phyloP scores from a whole-genome alignment of 2,329 filamentous ascomycete genomes.

The Graphilbum sp. region DNA sequence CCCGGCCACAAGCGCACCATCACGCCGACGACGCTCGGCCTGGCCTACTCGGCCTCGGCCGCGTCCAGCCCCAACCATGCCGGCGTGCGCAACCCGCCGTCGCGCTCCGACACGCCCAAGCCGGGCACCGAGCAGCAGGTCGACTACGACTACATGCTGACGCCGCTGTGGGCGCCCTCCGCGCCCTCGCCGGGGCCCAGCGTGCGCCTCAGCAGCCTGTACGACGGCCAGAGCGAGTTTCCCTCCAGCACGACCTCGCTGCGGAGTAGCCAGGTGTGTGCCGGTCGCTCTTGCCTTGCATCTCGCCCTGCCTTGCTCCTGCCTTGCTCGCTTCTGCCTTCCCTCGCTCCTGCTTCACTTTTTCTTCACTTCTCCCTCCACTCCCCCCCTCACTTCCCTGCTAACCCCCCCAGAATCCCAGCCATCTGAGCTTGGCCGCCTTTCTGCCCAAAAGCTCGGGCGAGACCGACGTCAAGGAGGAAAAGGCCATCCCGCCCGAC shows the following conservation, averaged over 20 bases:
- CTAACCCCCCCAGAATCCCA: constrained; percentile 19
- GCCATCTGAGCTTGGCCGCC: constrained; percentile 24
- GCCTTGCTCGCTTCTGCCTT: too few species aligned
- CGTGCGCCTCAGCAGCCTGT: constrained; percentile 7
- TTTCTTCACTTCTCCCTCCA: too few species aligned
- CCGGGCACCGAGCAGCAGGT: constrained; percentile 5
- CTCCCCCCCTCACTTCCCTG: not conserved
- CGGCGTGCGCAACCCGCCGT: not conserved
- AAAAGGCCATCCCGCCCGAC: constrained; percentile 17
- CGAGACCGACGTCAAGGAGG: constrained; percentile 9
- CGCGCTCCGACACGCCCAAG: constrained; percentile 4
- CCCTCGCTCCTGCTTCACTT: too few species aligned
- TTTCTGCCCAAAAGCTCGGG: constrained; percentile 19
- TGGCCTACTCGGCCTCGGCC: constrained; percentile 2
- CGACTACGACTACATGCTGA: constrained; percentile 5
- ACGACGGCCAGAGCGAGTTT: constrained; percentile 6
- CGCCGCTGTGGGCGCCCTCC: constrained; percentile 6
- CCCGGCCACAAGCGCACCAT: constrained; percentile 1
- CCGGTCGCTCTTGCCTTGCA: not conserved
- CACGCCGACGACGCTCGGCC: constrained; percentile 7
- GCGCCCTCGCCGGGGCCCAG: constrained; percentile 8
- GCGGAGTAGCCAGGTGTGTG: constrained; percentile 5
- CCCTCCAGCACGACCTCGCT: constrained; percentile 6
- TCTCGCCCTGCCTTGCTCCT: not conserved
- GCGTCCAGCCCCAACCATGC: not conserved